Evolutionary conservation across 805 yeast species (phyloP), one percentile per base, ranked within the genome.

Genomic region (Wickerhamiella hasegawae): DNA sequence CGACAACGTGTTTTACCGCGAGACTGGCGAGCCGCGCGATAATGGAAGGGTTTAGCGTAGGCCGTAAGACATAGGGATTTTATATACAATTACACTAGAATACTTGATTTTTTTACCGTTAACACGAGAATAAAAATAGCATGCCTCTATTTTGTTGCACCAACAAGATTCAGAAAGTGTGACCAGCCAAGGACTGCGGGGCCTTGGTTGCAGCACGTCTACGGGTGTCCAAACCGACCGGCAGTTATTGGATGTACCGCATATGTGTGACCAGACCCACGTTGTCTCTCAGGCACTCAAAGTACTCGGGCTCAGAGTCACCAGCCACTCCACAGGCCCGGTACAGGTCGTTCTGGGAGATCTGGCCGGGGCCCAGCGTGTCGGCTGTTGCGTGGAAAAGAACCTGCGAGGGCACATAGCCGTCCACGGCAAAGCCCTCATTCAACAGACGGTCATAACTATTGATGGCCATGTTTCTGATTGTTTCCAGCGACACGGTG

Each of bases 261-360:
- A 42, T 24, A 33, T 53, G 58, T 10, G 59, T 54, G 22, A 55
- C 48, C 10, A 54, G 40, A 8, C 59, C 59, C n/a, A 54, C 49
- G 21, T 42, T 45, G 32, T 54, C 59, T 8, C 58, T 45, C 24
- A 46, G 26, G 26, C 48, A 40, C 23, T 52, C 53, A 38, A 51
- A 51, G 21, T 42, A 33, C 21, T 34, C 40, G 12, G 41, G 29
- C 4, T 17, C 25, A 12, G 35, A 18, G 8, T 38, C 25, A 23
- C 37, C 41, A 18, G 21, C 27, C 23, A 43, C 36, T 26, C 48
- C 49, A 32, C 49, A 43, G 2, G 56, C 55, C 22, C 26, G 36
- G 37, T 41, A 44, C 28, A 54, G 47, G 22, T 54, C 58, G 19
- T 42, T 36, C 39, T 46, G 57, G 23, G 37, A 46, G 34, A 53